Conservation (phyloP, 2,329 filamentous ascomycete genomes). For the Aotearoamyces nothofagi region DNA sequence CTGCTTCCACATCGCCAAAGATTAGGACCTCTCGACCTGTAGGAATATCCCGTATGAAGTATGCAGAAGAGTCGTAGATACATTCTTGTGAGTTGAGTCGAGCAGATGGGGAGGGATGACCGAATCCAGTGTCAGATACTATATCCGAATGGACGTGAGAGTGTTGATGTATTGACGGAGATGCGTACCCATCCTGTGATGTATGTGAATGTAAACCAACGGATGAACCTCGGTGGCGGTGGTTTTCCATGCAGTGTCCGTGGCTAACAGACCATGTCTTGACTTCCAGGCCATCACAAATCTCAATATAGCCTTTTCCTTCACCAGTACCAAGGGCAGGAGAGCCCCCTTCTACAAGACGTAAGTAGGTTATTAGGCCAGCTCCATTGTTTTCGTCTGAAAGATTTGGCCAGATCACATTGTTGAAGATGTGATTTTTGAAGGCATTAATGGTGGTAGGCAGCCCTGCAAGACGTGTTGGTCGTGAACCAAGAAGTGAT, state of each 20-base stretch:
- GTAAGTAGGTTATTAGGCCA: conserved; percentile 79
- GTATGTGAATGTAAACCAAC: conserved; percentile 3
- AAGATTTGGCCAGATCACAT: conserved; percentile 93
- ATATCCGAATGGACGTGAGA: neutral
- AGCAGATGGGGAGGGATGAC: neutral
- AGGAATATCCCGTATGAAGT: conserved; percentile 68
- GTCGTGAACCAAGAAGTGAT: conserved; percentile 61
- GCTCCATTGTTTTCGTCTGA: conserved; percentile 93
- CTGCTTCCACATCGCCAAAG: conserved; percentile 91
- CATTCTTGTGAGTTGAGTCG: conserved; percentile 25
- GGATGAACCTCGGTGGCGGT: conserved; percentile 44
- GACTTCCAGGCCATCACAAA: conserved; percentile 78
- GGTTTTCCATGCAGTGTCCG: conserved; percentile 69
- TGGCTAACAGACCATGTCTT: conserved; percentile 82
- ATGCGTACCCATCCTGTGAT: too few species aligned
- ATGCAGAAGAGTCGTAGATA: conserved; percentile 80
- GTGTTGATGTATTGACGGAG: too few species aligned
- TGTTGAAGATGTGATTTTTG: conserved; percentile 93
- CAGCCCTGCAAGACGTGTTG: conserved; percentile 75
- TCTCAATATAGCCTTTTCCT: conserved; percentile 69
- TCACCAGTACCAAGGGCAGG: conserved; percentile 69
- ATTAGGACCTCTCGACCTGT: conserved; percentile 71
- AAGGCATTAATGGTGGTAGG: conserved; percentile 84
- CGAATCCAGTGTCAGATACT: neutral
- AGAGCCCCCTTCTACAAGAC: conserved; percentile 79